Conservation (phyloP, 2,329 filamentous ascomycete species). For the Didymosphaeria variabile region DNA sequence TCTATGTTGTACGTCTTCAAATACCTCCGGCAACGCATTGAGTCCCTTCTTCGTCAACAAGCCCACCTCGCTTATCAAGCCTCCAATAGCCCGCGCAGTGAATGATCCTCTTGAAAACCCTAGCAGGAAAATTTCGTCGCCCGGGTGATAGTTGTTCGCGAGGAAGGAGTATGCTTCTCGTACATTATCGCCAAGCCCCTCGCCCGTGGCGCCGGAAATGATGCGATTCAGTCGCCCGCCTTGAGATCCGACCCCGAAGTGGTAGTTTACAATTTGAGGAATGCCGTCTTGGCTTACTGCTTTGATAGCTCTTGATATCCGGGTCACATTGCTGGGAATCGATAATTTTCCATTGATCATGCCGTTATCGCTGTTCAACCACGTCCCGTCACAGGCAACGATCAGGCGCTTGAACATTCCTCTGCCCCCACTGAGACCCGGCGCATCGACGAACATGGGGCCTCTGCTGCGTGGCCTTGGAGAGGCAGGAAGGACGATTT, state of each 20-base stretch:
- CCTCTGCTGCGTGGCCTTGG: slow-evolving; percentile 35
- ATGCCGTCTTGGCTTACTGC: slow-evolving; percentile 58
- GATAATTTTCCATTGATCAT: slow-evolving; percentile 54
- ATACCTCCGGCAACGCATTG: slow-evolving; percentile 57
- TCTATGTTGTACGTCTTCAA: slow-evolving; percentile 55
- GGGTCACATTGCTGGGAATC: slow-evolving; percentile 60
- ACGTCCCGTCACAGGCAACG: slow-evolving; percentile 56
- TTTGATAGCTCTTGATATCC: slow-evolving; percentile 60
- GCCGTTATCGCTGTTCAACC: slow-evolving; percentile 60
- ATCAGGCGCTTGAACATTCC: slow-evolving; percentile 53
- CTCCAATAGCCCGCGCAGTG: slow-evolving; percentile 55
- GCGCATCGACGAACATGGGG: slow-evolving; percentile 35
- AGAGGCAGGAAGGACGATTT: slow-evolving; percentile 35
- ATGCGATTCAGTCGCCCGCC: slow-evolving; percentile 55
- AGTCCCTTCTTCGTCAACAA: slow-evolving; percentile 59
- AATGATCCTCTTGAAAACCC: slow-evolving; percentile 60
- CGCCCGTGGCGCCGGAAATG: slow-evolving; percentile 53
- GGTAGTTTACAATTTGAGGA: slow-evolving; percentile 62
- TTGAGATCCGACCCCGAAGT: slow-evolving; percentile 57
- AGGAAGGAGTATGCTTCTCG: slow-evolving; percentile 61
- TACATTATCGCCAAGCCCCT: slow-evolving; percentile 58
- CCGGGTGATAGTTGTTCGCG: slow-evolving; percentile 62
- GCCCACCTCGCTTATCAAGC: slow-evolving; percentile 56
- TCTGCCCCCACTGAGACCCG: slow-evolving; percentile 46
- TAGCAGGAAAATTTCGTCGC: slow-evolving; percentile 59